These are phyloP conservation scores for Nannochloropsis oceanica DNA, from an alignment of 108 stramenopile genomes.

Conservation along the genomic window DNA sequence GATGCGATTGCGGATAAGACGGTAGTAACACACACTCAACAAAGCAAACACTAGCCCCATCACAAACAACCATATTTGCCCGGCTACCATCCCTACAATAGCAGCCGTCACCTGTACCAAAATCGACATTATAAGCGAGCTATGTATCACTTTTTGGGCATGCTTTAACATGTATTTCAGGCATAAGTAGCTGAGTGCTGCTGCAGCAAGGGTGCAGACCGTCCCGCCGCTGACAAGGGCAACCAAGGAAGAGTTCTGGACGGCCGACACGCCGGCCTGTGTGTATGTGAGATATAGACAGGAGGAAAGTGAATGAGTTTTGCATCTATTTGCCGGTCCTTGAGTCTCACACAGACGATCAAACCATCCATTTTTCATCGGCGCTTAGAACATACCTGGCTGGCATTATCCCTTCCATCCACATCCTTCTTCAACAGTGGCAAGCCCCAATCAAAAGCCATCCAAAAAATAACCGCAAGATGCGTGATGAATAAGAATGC, in stretches of 20 bases:
- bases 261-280: not conserved
- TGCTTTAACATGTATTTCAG: not conserved
- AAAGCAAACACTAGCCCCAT: not conserved
- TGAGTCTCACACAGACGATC: no score
- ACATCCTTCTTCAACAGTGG: not conserved
- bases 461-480: not conserved
- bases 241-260: not conserved
- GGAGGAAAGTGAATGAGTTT: no score
- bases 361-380: no score
- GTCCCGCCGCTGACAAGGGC: not conserved
- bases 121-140: not conserved
- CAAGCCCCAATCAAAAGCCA: not conserved
- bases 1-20: not conserved
- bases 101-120: not conserved
- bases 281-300: no score
- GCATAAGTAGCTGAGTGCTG: not conserved
- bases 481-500: not conserved
- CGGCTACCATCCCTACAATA: not conserved
- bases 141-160: not conserved
- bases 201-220: not conserved
- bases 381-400: no score
- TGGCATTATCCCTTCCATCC: not conserved
- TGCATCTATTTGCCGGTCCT: no score
- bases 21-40: not conserved
- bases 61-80: not conserved